Conservation (phyloP, 2,329 filamentous ascomycete genomes). For the Ceratocystis albifundus region DNA sequence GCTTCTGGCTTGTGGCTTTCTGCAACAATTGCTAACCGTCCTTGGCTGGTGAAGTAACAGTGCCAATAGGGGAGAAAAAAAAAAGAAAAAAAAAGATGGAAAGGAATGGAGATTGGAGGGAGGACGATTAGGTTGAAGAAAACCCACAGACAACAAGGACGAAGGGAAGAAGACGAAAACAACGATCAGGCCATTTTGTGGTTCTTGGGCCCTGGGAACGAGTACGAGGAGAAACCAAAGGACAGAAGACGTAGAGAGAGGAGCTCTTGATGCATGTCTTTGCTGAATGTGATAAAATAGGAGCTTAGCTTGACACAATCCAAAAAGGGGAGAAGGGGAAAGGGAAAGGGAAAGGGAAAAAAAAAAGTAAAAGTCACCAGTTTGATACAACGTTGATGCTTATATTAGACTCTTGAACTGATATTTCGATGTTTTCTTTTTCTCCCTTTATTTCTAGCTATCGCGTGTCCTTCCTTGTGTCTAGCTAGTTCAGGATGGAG, state of each 20-base stretch:
- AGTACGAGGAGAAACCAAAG: background rate
- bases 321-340: conserved; percentile 3
- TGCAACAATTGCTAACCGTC: conserved; percentile 1
- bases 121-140: background rate
- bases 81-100: no score
- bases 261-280: background rate
- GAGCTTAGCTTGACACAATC: background rate
- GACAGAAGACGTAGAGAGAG: background rate
- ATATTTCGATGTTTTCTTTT: background rate
- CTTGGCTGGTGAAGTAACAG: background rate
- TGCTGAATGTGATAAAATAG: background rate
- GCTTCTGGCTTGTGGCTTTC: conserved; percentile 22
- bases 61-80: background rate
- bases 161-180: background rate
- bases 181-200: conserved; percentile 2
- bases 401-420: background rate
- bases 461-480: background rate
- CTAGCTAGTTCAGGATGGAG: background rate
- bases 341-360: background rate
- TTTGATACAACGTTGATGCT: background rate
- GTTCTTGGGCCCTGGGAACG: conserved; percentile 1
- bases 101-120: background rate
- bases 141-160: background rate
- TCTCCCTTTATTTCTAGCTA: background rate
- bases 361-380: background rate